These are phyloP conservation scores for Phytophthora tentaculata DNA, from an alignment of 352 stramenopile genomes.

Conservation along the genomic window DNA sequence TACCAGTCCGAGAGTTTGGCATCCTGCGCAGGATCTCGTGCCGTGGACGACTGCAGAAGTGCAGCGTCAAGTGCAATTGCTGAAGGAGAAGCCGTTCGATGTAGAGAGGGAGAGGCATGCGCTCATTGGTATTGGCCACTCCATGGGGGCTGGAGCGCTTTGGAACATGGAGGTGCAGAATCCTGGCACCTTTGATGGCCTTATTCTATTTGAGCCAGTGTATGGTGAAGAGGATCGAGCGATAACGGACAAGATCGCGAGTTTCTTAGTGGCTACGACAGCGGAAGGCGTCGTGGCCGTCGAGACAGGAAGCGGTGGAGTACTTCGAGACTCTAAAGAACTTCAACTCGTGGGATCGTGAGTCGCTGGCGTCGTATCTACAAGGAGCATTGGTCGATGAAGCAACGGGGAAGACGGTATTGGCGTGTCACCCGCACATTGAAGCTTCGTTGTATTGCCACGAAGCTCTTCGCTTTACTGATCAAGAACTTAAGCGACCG, in stretches of 20 bases:
- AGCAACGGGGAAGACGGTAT: conserved; percentile 26
- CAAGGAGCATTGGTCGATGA: conserved; percentile 39
- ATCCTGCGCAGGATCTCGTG: conserved; percentile 34
- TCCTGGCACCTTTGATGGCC: conserved; percentile 47
- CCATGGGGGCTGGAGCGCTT: conserved; percentile 41
- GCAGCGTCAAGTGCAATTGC: conserved; percentile 27
- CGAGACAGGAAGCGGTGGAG: conserved; percentile 17
- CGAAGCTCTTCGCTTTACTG: conserved; percentile 31
- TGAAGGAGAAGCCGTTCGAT: conserved; percentile 10
- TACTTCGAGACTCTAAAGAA: conserved; percentile 35
- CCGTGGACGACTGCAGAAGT: conserved; percentile 30
- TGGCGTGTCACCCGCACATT: conserved; percentile 47
- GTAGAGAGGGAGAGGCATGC: background rate
- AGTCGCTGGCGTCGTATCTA: conserved; percentile 40
- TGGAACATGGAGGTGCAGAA: conserved; percentile 45
- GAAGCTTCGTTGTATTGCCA: conserved; percentile 51
- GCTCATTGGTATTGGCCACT: conserved; percentile 45
- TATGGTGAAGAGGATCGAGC: conserved; percentile 28
- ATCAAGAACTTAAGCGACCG: conserved; percentile 36
- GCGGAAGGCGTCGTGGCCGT: conserved; percentile 37
- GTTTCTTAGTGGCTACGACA: conserved; percentile 42
- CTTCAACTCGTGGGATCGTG: conserved; percentile 45
- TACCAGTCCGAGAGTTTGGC: conserved; percentile 31
- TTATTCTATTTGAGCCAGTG: conserved; percentile 55
- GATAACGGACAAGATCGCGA: conserved; percentile 21